Base-by-base conservation (phyloP, 345 rosid genomes). In the Lumnitzera littorea region DNA sequence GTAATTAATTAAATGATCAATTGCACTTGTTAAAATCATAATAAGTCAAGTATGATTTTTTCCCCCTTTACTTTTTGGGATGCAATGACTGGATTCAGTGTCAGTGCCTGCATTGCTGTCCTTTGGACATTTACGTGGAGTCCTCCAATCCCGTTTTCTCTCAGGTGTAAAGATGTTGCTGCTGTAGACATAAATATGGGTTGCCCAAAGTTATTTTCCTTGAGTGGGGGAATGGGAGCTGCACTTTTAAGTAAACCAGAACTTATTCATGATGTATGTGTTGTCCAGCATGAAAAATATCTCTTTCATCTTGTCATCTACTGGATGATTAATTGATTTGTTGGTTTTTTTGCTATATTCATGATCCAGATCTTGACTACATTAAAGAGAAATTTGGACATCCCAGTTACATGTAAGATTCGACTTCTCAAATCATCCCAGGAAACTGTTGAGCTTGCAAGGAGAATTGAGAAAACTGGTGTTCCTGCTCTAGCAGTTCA, bases 221-320 rank as follows among this genome's bases (percentile, higher is more conserved):
- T 89, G 60, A 91, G 91, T 61, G 98, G 96, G 57, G 98, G 98
- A 56, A 91, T 91, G 98, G 98, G 98, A 50, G 95, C 98, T 79
- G 98, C 96, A 54, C 74, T 91, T 50, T 73, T 91, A 75, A 63
- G 74, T 58, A 89, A 85, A 67, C 96, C 95, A 6, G 87, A 91
- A 61, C 89, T 91, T 46, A 89, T 89, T 70, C 86, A 76, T 53
- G 96, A 91, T 83, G 98, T 91, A 80, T 65, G 79, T 57, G 25
- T 29, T 68, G 48, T 53, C 25, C 50, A 24, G 57, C 16, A 52
- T 55, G 65, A 23, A 27, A 24, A 15, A 62, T 31, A 12, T 36
- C 31, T 41, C 48, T 61, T 63, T 20, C 27, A 16, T 29, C 55
- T 36, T 11, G 43, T 29, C 17, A 51, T 15, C 48, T 66, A 24